These are phyloP conservation scores for Eragrostis tef DNA, from an alignment of 202 grass and related monocot genomes.

Conservation along the genomic window DNA sequence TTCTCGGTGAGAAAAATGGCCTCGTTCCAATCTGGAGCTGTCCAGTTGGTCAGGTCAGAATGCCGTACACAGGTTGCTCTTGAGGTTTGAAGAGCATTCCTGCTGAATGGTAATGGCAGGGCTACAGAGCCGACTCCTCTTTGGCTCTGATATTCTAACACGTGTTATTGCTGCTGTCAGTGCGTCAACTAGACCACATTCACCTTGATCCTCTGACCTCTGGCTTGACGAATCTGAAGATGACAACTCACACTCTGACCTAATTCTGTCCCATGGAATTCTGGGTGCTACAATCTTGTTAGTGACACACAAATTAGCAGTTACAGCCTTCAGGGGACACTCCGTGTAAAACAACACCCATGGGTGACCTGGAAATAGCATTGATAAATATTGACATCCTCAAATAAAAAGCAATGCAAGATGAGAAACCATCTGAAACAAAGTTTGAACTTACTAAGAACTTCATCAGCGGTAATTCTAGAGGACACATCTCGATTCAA, in stretches of 20 bases:
- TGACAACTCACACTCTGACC: slow-evolving; percentile 48
- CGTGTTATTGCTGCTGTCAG: slow-evolving; percentile 72
- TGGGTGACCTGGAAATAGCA: slow-evolving; percentile 75
- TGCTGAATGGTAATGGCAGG: slow-evolving; percentile 58
- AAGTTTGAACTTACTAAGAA: slow-evolving; percentile 70
- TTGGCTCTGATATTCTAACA: slow-evolving; percentile 71
- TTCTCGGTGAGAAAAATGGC: slow-evolving; percentile 4
- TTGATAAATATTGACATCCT: slow-evolving; percentile 26
- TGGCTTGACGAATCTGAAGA: slow-evolving; percentile 48
- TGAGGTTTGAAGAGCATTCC: slow-evolving; percentile 69
- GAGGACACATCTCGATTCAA: slow-evolving; percentile 71
- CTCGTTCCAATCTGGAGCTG: slow-evolving; percentile 43
- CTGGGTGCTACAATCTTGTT: slow-evolving; percentile 49
- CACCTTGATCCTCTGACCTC: slow-evolving; percentile 56
- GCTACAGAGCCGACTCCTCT: slow-evolving; percentile 64
- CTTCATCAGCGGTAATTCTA: slow-evolving; percentile 69
- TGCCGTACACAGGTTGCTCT: slow-evolving; percentile 74
- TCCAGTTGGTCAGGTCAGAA: slow-evolving; percentile 56
- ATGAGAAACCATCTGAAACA: slow-evolving; percentile 1
- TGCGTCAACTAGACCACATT: slow-evolving; percentile 67
- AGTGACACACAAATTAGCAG: slow-evolving; percentile 49
- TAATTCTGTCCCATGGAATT: slow-evolving; percentile 51
- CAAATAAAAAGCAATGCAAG: slow-evolving; percentile 18
- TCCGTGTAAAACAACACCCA: slow-evolving; percentile 80
- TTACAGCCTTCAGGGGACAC: slow-evolving; percentile 55